Base-by-base conservation (phyloP, 176 grass and related monocot genomes). In the Ensete ventricosum region DNA sequence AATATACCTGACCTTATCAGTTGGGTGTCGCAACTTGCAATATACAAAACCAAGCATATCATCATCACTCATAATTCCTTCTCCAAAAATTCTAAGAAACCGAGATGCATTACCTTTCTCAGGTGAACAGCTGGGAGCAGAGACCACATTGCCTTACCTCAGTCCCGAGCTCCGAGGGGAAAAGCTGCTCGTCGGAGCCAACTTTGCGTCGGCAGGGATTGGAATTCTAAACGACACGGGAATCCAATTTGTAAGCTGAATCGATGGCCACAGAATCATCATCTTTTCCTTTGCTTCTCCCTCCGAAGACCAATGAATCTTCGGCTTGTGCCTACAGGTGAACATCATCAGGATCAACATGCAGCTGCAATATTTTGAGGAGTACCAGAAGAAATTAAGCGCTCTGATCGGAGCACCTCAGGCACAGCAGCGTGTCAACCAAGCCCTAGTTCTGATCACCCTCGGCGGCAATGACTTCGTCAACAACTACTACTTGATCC, bases 161-260 rank as follows among this genome's bases (percentile, higher is more conserved):
- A 98, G 90, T 76, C 94, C 90, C 0, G 54, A 91, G 24, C 85
- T 98, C 11, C 86, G 87, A 54, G 90, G 94, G 55, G 19, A 89
- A 0, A 98, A 87, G 86, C 54, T 98, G 62, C 90, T 98, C 20
- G 64, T 91, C 62, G 94, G 94, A 34, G 94, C 94, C 9, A 98
- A 98, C 86, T 98, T 98, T 65, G 94, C 94, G 20, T 98, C 94
- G 7, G 94, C 94, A 24, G 94, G 94, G 54, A 85, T 98, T 50
- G 94, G 94, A 16, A 89, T 98, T 85, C 85, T 98, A 1, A 98
- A 98, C 59, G 94, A 98, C 78, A 98, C 94, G 0, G 94, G 94
- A 10, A 62, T 89, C 69, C 94, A 98, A 77, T 98, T 98, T 82
- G 94, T 96, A 74, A 78, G 88, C 53, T 17, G 9, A 19, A 25